Evolutionary conservation across 176 grass and related monocot species (phyloP).

Genomic region (Musa troglodytarum): DNA sequence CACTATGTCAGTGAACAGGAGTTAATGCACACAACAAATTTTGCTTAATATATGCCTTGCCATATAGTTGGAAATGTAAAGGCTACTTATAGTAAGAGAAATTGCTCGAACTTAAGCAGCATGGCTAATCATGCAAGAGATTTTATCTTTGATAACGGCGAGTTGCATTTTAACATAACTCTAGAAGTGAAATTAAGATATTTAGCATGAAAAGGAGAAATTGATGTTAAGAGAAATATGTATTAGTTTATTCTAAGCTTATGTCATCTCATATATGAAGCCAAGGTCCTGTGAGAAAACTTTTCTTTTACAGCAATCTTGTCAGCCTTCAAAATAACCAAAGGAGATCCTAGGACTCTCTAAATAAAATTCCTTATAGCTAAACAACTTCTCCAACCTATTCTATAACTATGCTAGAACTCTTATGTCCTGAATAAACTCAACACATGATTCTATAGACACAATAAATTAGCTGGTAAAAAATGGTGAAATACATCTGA

Average conservation of each 20-base stretch:
- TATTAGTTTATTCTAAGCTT: not conserved
- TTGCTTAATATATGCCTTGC: no score
- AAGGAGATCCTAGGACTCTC: no score
- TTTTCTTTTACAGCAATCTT: no score
- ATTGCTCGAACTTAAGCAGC: not conserved
- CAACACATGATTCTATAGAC: not conserved
- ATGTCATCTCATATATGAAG: no score
- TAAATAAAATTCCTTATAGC: no score
- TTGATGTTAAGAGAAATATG: not conserved
- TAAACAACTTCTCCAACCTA: no score
- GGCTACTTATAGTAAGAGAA: not conserved
- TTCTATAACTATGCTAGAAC: not conserved
- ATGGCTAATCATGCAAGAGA: not conserved
- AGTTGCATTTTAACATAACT: constrained; percentile 4
- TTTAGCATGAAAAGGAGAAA: not conserved
- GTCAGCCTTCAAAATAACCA: no score
- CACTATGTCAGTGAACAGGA: no score
- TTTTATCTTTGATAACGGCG: not conserved
- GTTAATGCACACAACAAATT: no score
- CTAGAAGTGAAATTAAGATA: constrained; percentile 2
- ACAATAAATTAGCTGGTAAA: not conserved
- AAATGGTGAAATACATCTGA: not conserved
- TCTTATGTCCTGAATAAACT: not conserved
- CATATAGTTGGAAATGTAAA: no score
- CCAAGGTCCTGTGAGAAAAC: no score